Conservation (phyloP, 2,329 filamentous ascomycete genomes). For the Claviceps arundinis region DNA sequence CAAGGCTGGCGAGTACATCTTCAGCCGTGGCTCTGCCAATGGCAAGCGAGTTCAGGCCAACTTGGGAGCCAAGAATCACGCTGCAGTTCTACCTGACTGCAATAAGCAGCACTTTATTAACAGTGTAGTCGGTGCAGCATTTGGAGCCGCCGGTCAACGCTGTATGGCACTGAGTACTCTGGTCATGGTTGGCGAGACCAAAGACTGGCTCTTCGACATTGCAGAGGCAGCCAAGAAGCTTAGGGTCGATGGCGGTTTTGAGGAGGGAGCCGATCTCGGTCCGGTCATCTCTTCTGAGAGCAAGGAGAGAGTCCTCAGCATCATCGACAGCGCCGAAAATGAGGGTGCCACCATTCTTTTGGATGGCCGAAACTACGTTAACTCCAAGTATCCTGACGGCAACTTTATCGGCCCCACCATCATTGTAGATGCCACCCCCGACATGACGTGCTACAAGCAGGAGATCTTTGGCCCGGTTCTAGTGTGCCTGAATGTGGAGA, state of each 20-base stretch:
- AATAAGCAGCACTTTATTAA: constrained; percentile 87
- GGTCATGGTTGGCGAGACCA: constrained; percentile 74
- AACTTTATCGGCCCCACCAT: constrained; percentile 80
- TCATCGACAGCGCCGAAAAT: constrained; percentile 64
- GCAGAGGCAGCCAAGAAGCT: constrained; percentile 62
- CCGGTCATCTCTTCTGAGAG: constrained; percentile 71
- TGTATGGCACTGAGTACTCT: constrained; percentile 80
- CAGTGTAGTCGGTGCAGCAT: constrained; percentile 70
- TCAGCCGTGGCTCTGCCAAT: constrained; percentile 62
- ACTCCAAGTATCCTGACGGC: constrained; percentile 67
- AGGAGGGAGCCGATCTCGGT: constrained; percentile 65
- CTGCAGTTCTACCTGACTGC: constrained; percentile 69
- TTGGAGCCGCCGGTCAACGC: constrained; percentile 71
- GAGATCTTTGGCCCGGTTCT: constrained; percentile 81
- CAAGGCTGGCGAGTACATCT: constrained; percentile 83
- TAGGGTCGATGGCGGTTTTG: constrained; percentile 68
- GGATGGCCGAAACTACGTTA: constrained; percentile 63
- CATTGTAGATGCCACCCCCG: constrained; percentile 64
- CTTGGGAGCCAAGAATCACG: constrained; percentile 80
- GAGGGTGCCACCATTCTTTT: constrained; percentile 75
- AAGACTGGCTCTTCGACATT: constrained; percentile 67
- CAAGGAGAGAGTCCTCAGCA: constrained; percentile 61
- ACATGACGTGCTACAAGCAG: constrained; percentile 75
- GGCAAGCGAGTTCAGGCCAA: constrained; percentile 85
- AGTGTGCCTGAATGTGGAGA: constrained; percentile 66